These are phyloP conservation scores for Macrophomina phaseolina DNA, from an alignment of 2,329 filamentous ascomycete species.

Conservation along the genomic window DNA sequence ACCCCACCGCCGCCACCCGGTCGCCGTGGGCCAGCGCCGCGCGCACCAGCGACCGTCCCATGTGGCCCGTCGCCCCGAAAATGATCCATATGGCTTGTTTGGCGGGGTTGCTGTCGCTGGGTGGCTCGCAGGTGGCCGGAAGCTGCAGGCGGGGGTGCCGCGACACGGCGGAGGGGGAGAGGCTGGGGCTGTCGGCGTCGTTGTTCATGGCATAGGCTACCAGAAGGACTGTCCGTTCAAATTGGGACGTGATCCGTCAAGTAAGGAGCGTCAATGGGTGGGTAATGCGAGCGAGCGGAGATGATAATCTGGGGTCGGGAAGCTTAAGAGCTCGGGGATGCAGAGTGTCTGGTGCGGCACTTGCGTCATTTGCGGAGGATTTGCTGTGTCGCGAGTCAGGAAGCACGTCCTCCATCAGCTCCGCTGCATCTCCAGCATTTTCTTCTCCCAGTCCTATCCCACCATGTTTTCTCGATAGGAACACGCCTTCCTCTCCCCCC, in stretches of 20 bases:
- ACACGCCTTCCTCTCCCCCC: not conserved
- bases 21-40: conserved; percentile 81
- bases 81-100: conserved; percentile 91
- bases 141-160: conserved; percentile 61
- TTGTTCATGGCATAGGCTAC: conserved; percentile 24
- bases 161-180: conserved; percentile 43
- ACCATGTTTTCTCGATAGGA: conserved; percentile 4
- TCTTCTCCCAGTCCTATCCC: not conserved
- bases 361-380: conserved; percentile 26
- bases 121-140: conserved; percentile 85
- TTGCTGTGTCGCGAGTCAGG: conserved; percentile 18
- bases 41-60: conserved; percentile 89
- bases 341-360: not conserved
- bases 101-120: conserved; percentile 69
- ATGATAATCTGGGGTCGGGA: not conserved
- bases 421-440: not conserved
- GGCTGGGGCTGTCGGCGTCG: conserved; percentile 33
- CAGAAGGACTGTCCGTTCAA: not conserved
- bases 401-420: conserved; percentile 18
- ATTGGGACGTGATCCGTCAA: not conserved
- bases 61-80: conserved; percentile 96
- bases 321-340: not conserved
- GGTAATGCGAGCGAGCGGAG: not conserved
- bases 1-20: conserved; percentile 83
- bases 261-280: not conserved